Percentiles rank a stretch among this genome's conserved stretches.
Conservation (phyloP, 352 stramenopile genomes). For the Phytopythium aichiense region DNA sequence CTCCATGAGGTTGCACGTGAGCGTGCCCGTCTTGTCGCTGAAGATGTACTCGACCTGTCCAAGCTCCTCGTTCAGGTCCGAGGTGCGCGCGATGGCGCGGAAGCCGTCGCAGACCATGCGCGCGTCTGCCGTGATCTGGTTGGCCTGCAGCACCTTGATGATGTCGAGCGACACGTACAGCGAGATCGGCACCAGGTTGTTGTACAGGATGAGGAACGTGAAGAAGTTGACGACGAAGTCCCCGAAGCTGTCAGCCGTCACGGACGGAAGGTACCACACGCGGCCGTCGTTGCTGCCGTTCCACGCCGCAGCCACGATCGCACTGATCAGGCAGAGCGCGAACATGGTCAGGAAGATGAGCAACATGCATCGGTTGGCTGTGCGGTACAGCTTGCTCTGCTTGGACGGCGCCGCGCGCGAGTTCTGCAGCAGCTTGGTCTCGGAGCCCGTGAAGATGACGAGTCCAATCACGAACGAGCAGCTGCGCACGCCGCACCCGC, state of each 20-base stretch:
- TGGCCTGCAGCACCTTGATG: slow-evolving; percentile 87
- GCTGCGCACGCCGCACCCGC: slow-evolving; percentile 92
- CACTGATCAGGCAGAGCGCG: slow-evolving; percentile 45
- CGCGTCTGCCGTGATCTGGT: slow-evolving; percentile 78
- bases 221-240: slow-evolving; percentile 77
- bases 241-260: slow-evolving; percentile 20
- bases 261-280: slow-evolving; percentile 53
- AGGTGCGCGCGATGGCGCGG: slow-evolving; percentile 70
- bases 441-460: slow-evolving; percentile 89
- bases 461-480: slow-evolving; percentile 93
- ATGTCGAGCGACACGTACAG: slow-evolving; percentile 95
- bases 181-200: slow-evolving; percentile 95
- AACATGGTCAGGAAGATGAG: slow-evolving; percentile 73
- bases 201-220: slow-evolving; percentile 93
- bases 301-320: slow-evolving; percentile 32
- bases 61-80: slow-evolving; percentile 91
- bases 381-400: slow-evolving; percentile 66
- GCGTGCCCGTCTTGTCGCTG: slow-evolving; percentile 98
- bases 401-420: slow-evolving; percentile 80
- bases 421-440: slow-evolving; percentile 88
- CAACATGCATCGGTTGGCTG: slow-evolving; percentile 81
- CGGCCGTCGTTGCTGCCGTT: slow-evolving; percentile 26
- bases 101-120: slow-evolving; percentile 85
- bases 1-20: slow-evolving; percentile 98
- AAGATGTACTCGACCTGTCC: slow-evolving; percentile 98